A percentile compares a stretch with the other conserved stretches of the same genome.
Conservation (phyloP, 331 rosid species). For the Stylosanthes scabra region DNA sequence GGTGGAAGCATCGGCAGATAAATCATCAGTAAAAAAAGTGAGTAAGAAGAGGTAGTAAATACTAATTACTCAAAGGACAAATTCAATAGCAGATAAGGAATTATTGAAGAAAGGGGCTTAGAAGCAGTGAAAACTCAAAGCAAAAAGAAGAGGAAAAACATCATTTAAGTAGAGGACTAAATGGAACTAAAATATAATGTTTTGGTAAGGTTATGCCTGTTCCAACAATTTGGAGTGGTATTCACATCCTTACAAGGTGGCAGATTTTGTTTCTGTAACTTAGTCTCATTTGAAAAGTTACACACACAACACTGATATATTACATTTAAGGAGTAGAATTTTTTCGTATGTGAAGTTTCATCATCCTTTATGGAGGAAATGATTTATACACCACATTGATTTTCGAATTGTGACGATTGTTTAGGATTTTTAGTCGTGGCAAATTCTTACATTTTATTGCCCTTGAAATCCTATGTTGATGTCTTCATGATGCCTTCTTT, state of each 20-base stretch:
- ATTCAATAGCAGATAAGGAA: background rate
- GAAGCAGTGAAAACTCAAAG: conserved; percentile 17
- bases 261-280: background rate
- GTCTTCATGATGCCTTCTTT: too few relatives aligned
- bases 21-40: conserved; percentile 31
- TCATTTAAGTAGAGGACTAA: background rate
- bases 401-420: too few relatives aligned
- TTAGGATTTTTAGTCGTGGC: too few relatives aligned
- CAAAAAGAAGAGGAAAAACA: conserved; percentile 6
- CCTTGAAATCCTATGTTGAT: too few relatives aligned
- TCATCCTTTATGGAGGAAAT: too few relatives aligned
- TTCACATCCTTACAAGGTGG: background rate
- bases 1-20: conserved; percentile 19
- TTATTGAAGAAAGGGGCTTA: conserved; percentile 4
- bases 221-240: conserved; percentile 3
- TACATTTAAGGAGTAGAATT: background rate
- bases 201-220: background rate
- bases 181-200: background rate
- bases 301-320: background rate
- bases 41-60: conserved; percentile 30
- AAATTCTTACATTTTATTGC: too few relatives aligned
- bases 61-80: background rate
- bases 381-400: too few relatives aligned
- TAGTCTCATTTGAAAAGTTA: background rate
- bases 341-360: background rate